phyloP scores from a whole-genome alignment of 192 early-diverging fungal genomes.

The Coemansia guatemalensis region DNA sequence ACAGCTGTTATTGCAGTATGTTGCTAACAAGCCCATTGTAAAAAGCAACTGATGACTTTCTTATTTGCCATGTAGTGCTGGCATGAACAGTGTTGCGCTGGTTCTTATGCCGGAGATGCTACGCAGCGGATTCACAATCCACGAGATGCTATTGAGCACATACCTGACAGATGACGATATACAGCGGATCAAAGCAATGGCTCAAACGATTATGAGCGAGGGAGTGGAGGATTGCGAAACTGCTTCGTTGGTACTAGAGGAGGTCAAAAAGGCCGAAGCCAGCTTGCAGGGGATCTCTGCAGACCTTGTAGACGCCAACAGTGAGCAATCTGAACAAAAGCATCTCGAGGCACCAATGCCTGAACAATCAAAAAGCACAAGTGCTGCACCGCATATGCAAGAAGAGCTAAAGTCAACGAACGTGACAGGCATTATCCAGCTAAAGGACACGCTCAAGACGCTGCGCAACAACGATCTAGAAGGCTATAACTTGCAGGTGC shows the following conservation, averaged over 20 bases:
- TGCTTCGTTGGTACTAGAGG: constrained; percentile 27
- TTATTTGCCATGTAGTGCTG: constrained; percentile 23
- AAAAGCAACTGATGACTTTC: neutral
- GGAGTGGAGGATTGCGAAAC: constrained; percentile 27
- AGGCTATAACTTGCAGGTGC: constrained; percentile 72
- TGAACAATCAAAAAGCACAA: neutral
- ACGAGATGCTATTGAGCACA: constrained; percentile 44
- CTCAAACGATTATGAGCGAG: constrained; percentile 22
- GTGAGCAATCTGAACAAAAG: neutral
- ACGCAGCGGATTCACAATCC: constrained; percentile 40
- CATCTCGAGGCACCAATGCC: neutral
- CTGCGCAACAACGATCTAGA: constrained; percentile 56
- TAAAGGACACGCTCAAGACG: constrained; percentile 68
- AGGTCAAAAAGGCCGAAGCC: constrained; percentile 36
- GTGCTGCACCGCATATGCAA: neutral
- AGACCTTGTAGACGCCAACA: neutral
- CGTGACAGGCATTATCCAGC: constrained; percentile 72
- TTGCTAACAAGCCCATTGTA: neutral
- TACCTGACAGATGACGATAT: constrained; percentile 54
- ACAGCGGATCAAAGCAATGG: constrained; percentile 45
- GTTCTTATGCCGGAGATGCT: constrained; percentile 54
- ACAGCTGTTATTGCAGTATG: neutral
- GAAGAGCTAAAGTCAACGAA: constrained; percentile 49
- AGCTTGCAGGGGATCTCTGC: constrained; percentile 21
- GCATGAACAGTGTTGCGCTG: constrained; percentile 37